phyloP scores from a whole-genome alignment of 1,284 basidiomycete species.

The Blastosporella zonata region DNA sequence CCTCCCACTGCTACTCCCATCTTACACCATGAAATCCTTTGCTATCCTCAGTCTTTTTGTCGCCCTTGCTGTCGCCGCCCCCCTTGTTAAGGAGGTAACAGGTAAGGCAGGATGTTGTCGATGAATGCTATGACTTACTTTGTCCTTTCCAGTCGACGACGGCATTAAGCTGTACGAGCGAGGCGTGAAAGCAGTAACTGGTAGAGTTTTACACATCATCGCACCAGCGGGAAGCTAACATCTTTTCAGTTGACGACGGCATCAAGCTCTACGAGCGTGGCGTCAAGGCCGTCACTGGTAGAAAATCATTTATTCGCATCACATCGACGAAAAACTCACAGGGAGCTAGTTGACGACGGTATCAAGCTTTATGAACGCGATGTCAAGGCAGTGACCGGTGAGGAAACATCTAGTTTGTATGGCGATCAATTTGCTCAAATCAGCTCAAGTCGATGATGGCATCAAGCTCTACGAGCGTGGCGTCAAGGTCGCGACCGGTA shows the following conservation, averaged over 20 bases:
- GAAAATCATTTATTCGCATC: not conserved
- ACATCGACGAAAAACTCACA: no score
- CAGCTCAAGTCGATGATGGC: not conserved
- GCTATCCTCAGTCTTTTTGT: slow-evolving; percentile 5
- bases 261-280: slow-evolving; percentile 5
- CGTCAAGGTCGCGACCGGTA: slow-evolving; percentile 2
- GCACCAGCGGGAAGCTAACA: not conserved
- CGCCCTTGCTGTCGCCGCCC: slow-evolving; percentile 3
- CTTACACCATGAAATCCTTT: slow-evolving; percentile 3
- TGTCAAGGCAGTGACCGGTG: slow-evolving; percentile 1
- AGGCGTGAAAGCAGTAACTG: slow-evolving; percentile 2
- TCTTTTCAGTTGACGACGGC: not conserved
- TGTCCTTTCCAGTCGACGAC: not conserved
- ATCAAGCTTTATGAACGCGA: slow-evolving; percentile 3
- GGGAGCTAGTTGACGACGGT: not conserved
- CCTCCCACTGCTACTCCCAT: not conserved
- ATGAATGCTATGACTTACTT: not conserved
- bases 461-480: slow-evolving; percentile 5
- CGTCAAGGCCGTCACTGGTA: slow-evolving; percentile 4
- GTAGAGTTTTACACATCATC: not conserved
- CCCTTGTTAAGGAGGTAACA: slow-evolving; percentile 8
- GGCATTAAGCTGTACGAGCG: slow-evolving; percentile 3
- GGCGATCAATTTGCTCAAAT: not conserved
- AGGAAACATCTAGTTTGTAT: not conserved
- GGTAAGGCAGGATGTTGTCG: not conserved